These are phyloP conservation scores for Ephemerocybe angulata DNA, from an alignment of 768 basidiomycete species.

Conservation along the genomic window DNA sequence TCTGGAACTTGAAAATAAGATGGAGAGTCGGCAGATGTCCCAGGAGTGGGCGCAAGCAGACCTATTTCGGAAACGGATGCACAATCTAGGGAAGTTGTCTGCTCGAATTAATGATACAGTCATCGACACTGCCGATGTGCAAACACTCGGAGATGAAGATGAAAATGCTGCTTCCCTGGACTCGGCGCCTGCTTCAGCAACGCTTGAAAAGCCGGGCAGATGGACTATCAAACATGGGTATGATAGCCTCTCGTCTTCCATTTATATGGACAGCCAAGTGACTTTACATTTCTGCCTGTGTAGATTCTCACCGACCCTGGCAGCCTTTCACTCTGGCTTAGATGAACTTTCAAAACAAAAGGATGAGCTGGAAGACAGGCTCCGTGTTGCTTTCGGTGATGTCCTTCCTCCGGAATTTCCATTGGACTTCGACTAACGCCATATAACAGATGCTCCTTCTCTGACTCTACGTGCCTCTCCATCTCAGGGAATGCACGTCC, in stretches of 20 bases:
- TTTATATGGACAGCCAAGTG: no score
- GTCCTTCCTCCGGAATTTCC: background rate
- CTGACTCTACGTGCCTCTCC: slow-evolving; percentile 67
- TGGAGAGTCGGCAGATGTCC: slow-evolving; percentile 40
- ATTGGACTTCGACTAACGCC: background rate
- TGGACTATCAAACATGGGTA: slow-evolving; percentile 70
- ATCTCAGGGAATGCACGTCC: slow-evolving; percentile 71
- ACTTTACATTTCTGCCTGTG: no score
- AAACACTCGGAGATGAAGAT: slow-evolving; percentile 12
- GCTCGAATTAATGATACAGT: slow-evolving; percentile 52
- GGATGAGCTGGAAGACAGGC: slow-evolving; percentile 47
- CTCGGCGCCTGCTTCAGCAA: no score
- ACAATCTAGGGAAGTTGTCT: slow-evolving; percentile 49
- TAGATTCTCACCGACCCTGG: slow-evolving; percentile 61
- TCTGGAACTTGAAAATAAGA: slow-evolving; percentile 51
- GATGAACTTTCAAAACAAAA: slow-evolving; percentile 41
- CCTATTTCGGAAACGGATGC: slow-evolving; percentile 49
- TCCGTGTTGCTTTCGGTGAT: slow-evolving; percentile 57
- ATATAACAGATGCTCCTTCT: slow-evolving; percentile 58
- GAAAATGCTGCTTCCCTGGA: slow-evolving; percentile 4
- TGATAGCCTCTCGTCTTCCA: no score
- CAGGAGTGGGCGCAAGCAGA: slow-evolving; percentile 57
- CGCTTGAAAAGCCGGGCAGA: slow-evolving; percentile 30
- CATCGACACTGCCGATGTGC: slow-evolving; percentile 16
- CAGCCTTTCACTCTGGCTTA: slow-evolving; percentile 45